phyloP scores from a whole-genome alignment of 495 filamentous ascomycete genomes.

The Xylaria grammica region DNA sequence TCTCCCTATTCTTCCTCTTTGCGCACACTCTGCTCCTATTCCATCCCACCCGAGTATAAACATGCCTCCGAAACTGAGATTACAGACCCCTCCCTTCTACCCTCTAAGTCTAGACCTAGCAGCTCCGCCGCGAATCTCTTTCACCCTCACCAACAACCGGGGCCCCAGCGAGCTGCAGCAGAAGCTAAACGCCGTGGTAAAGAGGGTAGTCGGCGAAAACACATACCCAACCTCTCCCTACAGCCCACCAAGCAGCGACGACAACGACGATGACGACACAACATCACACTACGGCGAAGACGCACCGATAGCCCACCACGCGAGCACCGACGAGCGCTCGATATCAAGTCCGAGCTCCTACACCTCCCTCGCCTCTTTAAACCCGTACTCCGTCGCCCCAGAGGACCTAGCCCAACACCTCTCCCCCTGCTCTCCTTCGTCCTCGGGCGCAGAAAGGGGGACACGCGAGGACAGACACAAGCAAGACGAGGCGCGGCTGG shows the following conservation, averaged over 20 bases:
- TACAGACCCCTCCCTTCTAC: not conserved
- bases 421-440: not conserved
- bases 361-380: not conserved
- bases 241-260: too few species aligned
- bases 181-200: not conserved
- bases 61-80: not conserved
- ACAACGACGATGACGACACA: constrained; percentile 5
- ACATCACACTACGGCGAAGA: constrained; percentile 17
- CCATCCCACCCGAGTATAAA: not conserved
- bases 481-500: not conserved
- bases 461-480: not conserved
- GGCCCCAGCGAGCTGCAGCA: not conserved
- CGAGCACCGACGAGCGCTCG: not conserved
- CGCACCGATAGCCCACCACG: not conserved
- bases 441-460: not conserved
- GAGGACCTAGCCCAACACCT: not conserved
- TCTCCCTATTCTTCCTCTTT: not conserved
- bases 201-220: not conserved
- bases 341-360: constrained; percentile 20
- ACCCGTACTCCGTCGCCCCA: constrained; percentile 10
- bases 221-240: too few species aligned
- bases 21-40: not conserved
- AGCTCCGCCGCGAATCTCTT: not conserved
- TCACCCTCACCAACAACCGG: not conserved
- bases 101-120: not conserved